Percentiles rank a stretch among this genome's conserved stretches.
Conservation (phyloP, 2,329 filamentous ascomycete species). For the Elsinoe ampelina region DNA sequence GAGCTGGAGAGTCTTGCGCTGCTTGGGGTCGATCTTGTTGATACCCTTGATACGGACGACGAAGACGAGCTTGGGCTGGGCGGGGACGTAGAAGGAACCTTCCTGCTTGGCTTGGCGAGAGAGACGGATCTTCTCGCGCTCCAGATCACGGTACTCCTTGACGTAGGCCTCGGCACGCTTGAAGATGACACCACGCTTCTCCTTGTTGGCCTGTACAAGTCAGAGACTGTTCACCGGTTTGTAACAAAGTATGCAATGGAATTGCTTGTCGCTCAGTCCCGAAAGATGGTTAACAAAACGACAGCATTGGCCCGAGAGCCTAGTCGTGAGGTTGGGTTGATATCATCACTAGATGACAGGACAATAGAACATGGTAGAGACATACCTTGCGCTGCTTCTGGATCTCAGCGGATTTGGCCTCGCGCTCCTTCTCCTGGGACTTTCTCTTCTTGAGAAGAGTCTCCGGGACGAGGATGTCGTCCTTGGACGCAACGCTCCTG, state of each 20-base stretch:
- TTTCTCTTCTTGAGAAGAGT: slow-evolving; percentile 99
- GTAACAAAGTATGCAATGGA: neutral
- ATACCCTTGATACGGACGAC: slow-evolving; percentile 99
- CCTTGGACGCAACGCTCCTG: slow-evolving; percentile 85
- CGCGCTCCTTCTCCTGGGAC: slow-evolving; percentile 98
- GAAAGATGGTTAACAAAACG: slow-evolving; percentile 98
- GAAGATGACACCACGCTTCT: slow-evolving; percentile 98
- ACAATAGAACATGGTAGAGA: slow-evolving; percentile 24
- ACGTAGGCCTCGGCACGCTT: slow-evolving; percentile 99
- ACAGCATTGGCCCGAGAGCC: slow-evolving; percentile 88
- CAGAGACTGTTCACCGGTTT: neutral
- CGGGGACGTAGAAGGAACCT: slow-evolving; percentile 88
- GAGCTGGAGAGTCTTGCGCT: slow-evolving; percentile 98
- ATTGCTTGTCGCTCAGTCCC: slow-evolving; percentile 63
- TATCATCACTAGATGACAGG: slow-evolving; percentile 65
- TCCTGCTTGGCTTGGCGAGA: slow-evolving; percentile 80
- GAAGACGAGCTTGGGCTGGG: slow-evolving; percentile 94
- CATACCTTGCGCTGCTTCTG: slow-evolving; percentile 88
- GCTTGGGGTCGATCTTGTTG: slow-evolving; percentile 99
- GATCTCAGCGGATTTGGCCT: slow-evolving; percentile 68
- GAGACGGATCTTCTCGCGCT: slow-evolving; percentile 97
- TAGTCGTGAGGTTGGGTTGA: slow-evolving; percentile 74
- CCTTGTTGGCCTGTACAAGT: slow-evolving; percentile 76
- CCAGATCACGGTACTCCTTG: slow-evolving; percentile 96
- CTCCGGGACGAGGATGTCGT: slow-evolving; percentile 96